Base-by-base conservation (phyloP, 108 stramenopile genomes). In the Cyclotella distinguenda region DNA sequence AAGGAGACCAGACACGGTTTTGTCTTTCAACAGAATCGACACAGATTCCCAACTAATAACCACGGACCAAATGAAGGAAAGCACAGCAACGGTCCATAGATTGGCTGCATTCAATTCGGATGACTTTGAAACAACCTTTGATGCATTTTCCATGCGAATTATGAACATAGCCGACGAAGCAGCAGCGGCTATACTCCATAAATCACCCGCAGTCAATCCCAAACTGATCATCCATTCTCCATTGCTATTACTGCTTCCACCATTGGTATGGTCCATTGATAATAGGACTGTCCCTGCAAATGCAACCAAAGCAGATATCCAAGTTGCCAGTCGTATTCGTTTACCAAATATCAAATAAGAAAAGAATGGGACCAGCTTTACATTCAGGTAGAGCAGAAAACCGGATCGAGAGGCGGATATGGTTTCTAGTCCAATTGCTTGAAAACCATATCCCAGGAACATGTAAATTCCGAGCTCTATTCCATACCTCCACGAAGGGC, bases 361-460 rank as follows among this genome's bases (percentile, higher is more conserved):
- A 64, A 95, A 82, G 52, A 95, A 81, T 18, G 93, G 93, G 5
- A 95, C 94, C 61, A 95, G 80, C 62, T 95, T 95, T 31, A 91
- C 90, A 68, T 95, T 95, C 34, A 95, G 66, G 64, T 95, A 95
- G 19, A 91, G 63, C 19, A 95, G 70, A 59, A 95, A 91, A 3
- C 89, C 94, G 0, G 87, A 89, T 25, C 88, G 79, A 40, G 86
- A 86, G 9, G 94, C 94, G 10, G 90, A 91, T 19, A 89, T 95
- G 3, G 76, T 84, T 45, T 84, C 80, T 1, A 95, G 70, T 4
- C 90, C 90, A 66, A 95, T 78, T 36, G 94, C 86, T 77, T 93
- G 91, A 60, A 94, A 88, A 18, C 83, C 81, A 72, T 89, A 94
- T 13, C 93, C 93, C 5, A 94, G 75, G 58, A 94, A 90, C 88